Conservation (phyloP, 495 filamentous ascomycete species). For the Podospora comata region DNA sequence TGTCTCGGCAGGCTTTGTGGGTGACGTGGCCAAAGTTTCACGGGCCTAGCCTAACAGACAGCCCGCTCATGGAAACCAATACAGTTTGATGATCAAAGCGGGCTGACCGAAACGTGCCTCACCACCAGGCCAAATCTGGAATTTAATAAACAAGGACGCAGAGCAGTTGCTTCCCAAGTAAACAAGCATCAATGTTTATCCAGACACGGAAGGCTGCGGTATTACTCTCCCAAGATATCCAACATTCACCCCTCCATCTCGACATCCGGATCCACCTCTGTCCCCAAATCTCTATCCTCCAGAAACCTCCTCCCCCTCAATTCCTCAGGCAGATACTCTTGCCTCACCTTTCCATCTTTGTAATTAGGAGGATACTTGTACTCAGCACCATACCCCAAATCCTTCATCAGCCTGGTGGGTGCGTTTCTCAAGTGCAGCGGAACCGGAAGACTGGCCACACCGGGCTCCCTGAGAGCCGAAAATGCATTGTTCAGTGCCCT, state of each 20-base stretch:
- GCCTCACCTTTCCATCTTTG: slow-evolving; percentile 73
- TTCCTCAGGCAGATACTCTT: slow-evolving; percentile 83
- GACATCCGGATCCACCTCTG: slow-evolving; percentile 63
- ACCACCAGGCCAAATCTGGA: too few species aligned
- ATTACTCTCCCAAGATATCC: neutral
- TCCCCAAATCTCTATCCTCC: slow-evolving; percentile 78
- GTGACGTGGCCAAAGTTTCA: neutral
- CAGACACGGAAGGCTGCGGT: too few species aligned
- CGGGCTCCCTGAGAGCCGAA: slow-evolving; percentile 70
- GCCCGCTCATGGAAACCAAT: too few species aligned
- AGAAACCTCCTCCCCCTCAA: slow-evolving; percentile 69
- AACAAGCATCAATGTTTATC: too few species aligned
- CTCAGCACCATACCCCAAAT: slow-evolving; percentile 81
- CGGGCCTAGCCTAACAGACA: too few species aligned
- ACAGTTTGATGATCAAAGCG: too few species aligned
- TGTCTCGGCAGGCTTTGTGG: neutral
- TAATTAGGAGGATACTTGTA: slow-evolving; percentile 98
- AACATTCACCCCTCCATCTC: slow-evolving; percentile 31
- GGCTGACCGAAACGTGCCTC: neutral
- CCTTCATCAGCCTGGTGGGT: slow-evolving; percentile 87
- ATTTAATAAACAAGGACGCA: too few species aligned
- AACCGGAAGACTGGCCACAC: slow-evolving; percentile 72
- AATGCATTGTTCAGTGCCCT: slow-evolving; percentile 75
- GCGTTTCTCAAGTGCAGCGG: slow-evolving; percentile 89
- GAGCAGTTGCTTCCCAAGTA: too few species aligned